Conservation (phyloP, 306 rosid genomes). For the Acacia acuminata region DNA sequence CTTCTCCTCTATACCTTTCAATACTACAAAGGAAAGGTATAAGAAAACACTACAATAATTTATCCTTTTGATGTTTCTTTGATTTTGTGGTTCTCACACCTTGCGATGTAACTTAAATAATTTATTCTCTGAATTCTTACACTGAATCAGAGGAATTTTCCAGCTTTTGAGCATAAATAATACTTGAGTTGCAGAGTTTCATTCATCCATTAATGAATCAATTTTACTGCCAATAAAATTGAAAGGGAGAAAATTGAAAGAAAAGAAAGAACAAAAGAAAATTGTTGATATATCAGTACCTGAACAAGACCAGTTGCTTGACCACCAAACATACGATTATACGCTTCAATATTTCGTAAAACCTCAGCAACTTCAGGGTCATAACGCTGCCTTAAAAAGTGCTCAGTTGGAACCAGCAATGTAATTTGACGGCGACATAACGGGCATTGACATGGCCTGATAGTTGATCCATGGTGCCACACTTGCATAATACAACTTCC, state of each 20-base stretch:
- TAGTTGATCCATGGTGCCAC: conserved; percentile 64
- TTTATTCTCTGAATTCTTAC: not conserved
- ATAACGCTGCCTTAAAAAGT: conserved; percentile 35
- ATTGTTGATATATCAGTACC: conserved; percentile 37
- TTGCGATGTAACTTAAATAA: not conserved
- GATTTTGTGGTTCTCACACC: not conserved
- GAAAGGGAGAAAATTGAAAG: not conserved
- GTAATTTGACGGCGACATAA: conserved; percentile 81
- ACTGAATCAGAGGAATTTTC: not conserved
- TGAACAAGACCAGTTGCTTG: conserved; percentile 45
- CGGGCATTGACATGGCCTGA: conserved; percentile 79
- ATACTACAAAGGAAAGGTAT: too few relatives aligned
- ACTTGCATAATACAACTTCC: conserved; percentile 78
- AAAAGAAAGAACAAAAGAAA: not conserved
- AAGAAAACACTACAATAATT: too few relatives aligned
- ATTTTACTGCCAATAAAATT: not conserved
- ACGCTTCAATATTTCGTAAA: conserved; percentile 49
- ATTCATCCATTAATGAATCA: not conserved
- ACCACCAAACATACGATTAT: conserved; percentile 69
- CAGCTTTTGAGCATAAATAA: not conserved
- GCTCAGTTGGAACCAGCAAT: conserved; percentile 64
- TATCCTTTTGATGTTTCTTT: not conserved
- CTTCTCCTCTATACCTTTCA: too few relatives aligned
- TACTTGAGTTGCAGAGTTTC: not conserved
- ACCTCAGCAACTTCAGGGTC: conserved; percentile 49